These are phyloP conservation scores for Leptographium lundbergii DNA, from an alignment of 2,329 filamentous ascomycete species.

Conservation along the genomic window DNA sequence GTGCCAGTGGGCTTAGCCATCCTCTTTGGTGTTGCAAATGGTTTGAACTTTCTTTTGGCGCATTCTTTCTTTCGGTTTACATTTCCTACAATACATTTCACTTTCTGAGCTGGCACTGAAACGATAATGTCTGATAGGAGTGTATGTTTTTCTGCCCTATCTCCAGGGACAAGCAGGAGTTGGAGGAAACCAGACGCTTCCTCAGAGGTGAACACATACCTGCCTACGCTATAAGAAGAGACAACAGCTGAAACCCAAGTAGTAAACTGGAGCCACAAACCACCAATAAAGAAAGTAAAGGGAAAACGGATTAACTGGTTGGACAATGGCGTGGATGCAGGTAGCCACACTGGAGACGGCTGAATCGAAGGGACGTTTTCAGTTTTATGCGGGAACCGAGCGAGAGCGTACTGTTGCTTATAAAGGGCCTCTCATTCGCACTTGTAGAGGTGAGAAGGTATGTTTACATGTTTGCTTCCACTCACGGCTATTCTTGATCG, in stretches of 20 bases:
- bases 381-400: not conserved
- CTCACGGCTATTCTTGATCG: too few relatives aligned
- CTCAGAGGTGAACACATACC: not conserved
- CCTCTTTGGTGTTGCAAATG: constrained; percentile 19
- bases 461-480: too few relatives aligned
- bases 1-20: constrained; percentile 18
- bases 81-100: not conserved
- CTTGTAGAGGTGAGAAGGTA: too few relatives aligned
- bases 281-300: not conserved
- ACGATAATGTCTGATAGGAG: not conserved
- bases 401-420: not conserved
- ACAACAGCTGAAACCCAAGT: not conserved
- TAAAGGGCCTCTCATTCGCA: too few relatives aligned
- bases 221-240: not conserved
- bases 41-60: constrained; percentile 7
- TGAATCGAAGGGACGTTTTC: not conserved
- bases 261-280: not conserved
- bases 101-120: not conserved
- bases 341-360: not conserved
- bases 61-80: not conserved
- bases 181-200: not conserved
- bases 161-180: constrained; percentile 1
- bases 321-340: not conserved
- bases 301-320: not conserved
- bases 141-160: constrained; percentile 12